Percentiles rank a stretch among this genome's conserved stretches.
Conservation (phyloP, 108 stramenopile species). For the Cyclotella baltica region DNA sequence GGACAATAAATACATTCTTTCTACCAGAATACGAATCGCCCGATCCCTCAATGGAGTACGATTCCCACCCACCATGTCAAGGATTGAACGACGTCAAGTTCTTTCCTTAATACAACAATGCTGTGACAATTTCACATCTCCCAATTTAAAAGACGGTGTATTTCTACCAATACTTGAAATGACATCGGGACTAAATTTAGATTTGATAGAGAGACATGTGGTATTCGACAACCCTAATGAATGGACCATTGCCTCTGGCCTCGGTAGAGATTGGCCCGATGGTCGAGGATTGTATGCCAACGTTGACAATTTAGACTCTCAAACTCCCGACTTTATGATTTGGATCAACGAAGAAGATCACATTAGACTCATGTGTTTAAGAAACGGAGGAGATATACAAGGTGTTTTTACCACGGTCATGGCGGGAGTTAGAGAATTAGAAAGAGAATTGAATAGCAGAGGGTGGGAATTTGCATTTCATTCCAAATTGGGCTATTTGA, state of each 20-base stretch:
- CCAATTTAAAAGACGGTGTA: slow-evolving; percentile 51
- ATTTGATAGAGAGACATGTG: slow-evolving; percentile 81
- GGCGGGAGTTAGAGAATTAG: slow-evolving; percentile 65
- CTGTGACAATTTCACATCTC: slow-evolving; percentile 52
- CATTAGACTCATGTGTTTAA: slow-evolving; percentile 85
- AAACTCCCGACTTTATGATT: slow-evolving; percentile 85
- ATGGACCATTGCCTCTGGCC: slow-evolving; percentile 76
- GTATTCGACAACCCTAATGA: slow-evolving; percentile 88
- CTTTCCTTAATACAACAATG: slow-evolving; percentile 62
- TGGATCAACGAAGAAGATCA: slow-evolving; percentile 96
- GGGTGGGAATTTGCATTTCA: slow-evolving; percentile 68
- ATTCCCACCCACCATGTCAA: slow-evolving; percentile 81
- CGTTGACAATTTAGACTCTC: slow-evolving; percentile 33
- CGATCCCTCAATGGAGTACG: slow-evolving; percentile 82
- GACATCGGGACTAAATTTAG: slow-evolving; percentile 78
- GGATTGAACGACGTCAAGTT: slow-evolving; percentile 61
- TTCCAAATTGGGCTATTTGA: slow-evolving; percentile 75
- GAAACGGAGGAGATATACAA: slow-evolving; percentile 89
- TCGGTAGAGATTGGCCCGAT: slow-evolving; percentile 91
- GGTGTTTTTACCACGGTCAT: slow-evolving; percentile 82
- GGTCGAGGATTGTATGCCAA: slow-evolving; percentile 81
- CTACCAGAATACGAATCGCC: slow-evolving; percentile 90
- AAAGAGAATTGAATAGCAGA: slow-evolving; percentile 56
- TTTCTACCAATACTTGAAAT: slow-evolving; percentile 84
- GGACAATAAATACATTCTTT: slow-evolving; percentile 83